These are phyloP conservation scores for Calonectria multiphialidica DNA, from an alignment of 2,329 filamentous ascomycete species.

Conservation along the genomic window DNA sequence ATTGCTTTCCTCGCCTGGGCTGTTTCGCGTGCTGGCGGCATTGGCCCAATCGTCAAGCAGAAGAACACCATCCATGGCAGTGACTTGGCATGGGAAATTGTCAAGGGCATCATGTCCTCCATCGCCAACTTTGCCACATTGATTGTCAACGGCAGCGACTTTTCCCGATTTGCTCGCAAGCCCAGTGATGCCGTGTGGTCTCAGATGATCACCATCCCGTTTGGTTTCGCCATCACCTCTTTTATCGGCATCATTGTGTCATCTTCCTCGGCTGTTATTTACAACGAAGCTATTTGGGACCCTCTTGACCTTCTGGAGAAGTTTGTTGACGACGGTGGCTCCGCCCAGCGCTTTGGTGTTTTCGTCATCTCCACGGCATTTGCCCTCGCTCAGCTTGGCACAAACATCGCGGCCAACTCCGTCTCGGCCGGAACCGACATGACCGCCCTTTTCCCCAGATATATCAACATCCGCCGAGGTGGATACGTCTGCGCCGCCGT, in stretches of 20 bases:
- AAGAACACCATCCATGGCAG: conserved; percentile 72
- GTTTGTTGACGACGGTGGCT: conserved; percentile 77
- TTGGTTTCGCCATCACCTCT: conserved; percentile 81
- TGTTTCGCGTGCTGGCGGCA: conserved; percentile 82
- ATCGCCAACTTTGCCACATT: conserved; percentile 93
- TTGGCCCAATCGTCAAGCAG: conserved; percentile 85
- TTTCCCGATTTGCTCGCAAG: conserved; percentile 83
- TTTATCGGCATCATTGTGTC: conserved; percentile 87
- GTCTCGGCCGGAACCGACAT: conserved; percentile 87
- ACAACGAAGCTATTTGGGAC: conserved; percentile 78
- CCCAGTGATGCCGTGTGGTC: conserved; percentile 84
- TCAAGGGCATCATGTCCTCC: conserved; percentile 88
- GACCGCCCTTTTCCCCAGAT: conserved; percentile 83
- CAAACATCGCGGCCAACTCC: conserved; percentile 89
- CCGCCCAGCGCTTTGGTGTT: conserved; percentile 78
- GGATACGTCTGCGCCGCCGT: conserved; percentile 86
- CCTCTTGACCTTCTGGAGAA: conserved; percentile 74
- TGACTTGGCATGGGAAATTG: conserved; percentile 82
- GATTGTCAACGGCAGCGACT: conserved; percentile 87
- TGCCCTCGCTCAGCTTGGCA: conserved; percentile 84
- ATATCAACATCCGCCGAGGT: conserved; percentile 86
- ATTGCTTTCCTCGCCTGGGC: conserved; percentile 91
- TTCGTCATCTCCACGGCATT: conserved; percentile 80
- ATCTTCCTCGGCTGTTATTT: conserved; percentile 78
- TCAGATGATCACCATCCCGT: conserved; percentile 80